Evolutionary conservation across 495 filamentous ascomycete genomes (phyloP), one percentile per base, ranked within the genome.

Genomic region (Penicillium crystallinum): DNA sequence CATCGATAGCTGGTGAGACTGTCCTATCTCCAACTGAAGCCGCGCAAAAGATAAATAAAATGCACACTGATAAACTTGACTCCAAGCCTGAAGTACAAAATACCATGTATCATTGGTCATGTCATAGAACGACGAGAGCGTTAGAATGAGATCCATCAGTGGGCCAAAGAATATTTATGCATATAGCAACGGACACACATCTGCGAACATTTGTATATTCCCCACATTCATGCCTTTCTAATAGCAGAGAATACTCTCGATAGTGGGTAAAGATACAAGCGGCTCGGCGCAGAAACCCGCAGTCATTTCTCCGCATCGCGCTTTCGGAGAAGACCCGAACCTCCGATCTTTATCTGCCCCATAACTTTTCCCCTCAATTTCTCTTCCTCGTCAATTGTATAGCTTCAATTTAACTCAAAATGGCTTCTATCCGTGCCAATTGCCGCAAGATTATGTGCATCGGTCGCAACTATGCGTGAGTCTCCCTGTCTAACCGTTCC

Each of bases 381-480:
- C 37, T 25, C 15, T 52, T 31, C 42, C 46, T 43, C 37, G 15
- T 25, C 29, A 38, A 17, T 38, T 37, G 18, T 39, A 41, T 29
- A 41, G 7, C 14, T 19, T 22, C 19, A 53, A 45, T 21, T 17
- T 36, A 30, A 12, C 22, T 43, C 64, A 63, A 30, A 42, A 73
- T 72, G 70, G 69, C 68, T 30, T 59, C 72, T 19, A 66, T 73
- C 31, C 61, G 57, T 23, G 79, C 73, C 40, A 86, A 88, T 54
- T 86, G 85, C 58, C 81, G 85, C 60, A 95, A 97, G 76, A 83
- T 97, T 53, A 88, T 96, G 67, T 97, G 93, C 76, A 96, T 99
- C 69, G 93, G 95, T 61, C 82, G 93, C 56, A 98, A 98, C 74
- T 97, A 95, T 80, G 91, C 90, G 89, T 95, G 74, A 53, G 87